phyloP scores from a whole-genome alignment of 148 eudicot genomes.

The Silene latifolia region DNA sequence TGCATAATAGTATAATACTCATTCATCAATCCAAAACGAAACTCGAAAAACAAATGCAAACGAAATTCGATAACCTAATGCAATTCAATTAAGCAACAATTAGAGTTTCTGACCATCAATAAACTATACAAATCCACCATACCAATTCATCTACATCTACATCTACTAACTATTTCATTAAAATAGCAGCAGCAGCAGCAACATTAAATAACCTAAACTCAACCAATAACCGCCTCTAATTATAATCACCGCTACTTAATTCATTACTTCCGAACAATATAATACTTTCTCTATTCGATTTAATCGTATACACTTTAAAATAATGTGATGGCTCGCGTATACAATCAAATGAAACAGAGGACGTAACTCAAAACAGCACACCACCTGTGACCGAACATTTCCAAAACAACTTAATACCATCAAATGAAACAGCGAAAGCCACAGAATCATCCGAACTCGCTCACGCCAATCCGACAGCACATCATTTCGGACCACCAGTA shows the following conservation, averaged over 20 bases:
- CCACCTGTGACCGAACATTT: too few relatives aligned
- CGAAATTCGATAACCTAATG: neutral
- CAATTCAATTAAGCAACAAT: neutral
- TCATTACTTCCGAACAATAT: neutral
- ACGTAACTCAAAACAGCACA: too few relatives aligned
- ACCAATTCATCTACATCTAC: slow-evolving; percentile 4
- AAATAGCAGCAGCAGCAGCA: neutral
- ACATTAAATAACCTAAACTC: slow-evolving; percentile 8
- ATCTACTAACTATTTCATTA: neutral
- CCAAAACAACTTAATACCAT: too few relatives aligned
- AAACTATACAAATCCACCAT: slow-evolving; percentile 10
- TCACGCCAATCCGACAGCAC: slow-evolving; percentile 10
- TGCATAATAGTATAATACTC: too few relatives aligned
- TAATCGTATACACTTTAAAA: too few relatives aligned
- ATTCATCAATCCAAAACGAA: neutral
- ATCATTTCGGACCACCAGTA: slow-evolving; percentile 19
- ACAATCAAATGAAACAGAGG: too few relatives aligned
- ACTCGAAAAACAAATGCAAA: neutral
- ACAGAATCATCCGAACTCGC: slow-evolving; percentile 1
- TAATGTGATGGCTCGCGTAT: too few relatives aligned
- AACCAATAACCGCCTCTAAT: neutral
- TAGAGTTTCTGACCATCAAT: neutral
- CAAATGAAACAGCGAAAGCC: neutral
- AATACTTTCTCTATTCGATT: too few relatives aligned
- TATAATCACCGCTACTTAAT: neutral